Evolutionary conservation across 257 asterid genomes (phyloP), one percentile per base, ranked within the genome.

Genomic region (Penstemon barbatus): DNA sequence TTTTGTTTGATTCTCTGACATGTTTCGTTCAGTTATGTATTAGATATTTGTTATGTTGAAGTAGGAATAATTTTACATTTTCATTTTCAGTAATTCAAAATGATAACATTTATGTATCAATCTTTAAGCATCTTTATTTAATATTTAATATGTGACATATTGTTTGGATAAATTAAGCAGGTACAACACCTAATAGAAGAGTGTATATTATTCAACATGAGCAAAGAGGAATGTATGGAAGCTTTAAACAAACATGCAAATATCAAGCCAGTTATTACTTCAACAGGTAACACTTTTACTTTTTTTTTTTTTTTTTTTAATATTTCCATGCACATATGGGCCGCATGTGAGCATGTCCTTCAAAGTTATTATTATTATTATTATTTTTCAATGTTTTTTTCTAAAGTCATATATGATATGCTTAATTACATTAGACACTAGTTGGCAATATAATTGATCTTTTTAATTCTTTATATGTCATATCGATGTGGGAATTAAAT

Each of bases 221-320:
- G 86, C 80, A 92, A 86, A 85, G 97, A 86, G 55, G 98, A 89
- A 74, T 92, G 98, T 88, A 79, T 87, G 83, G 95, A 89, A 72
- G 96, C 97, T 60, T 92, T 92, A 46, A 83, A 89, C 18, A 87
- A 92, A 83, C 95, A 89, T 84, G 98, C 97, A 77, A 79, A 81
- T 62, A 89, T 92, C 75, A 73, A 81, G 58, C 97, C 95, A 15
- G 80, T 92, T 33, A 89, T 92, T 74, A 92, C 87, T 19, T 77
- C 83, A 1, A 83, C 85, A 10, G 87, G 87, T 82, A 59, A 1
- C n/a, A n/a, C n/a, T n/a, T n/a, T n/a, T n/a, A n/a, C n/a, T n/a
- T n/a, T n/a, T n/a, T 15, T 15, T 15, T 15, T 15, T 15, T 0
- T 15, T 15, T 15, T 15, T 15, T 15, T 15, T 15, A 45, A 3